Conservation (phyloP, 1,284 basidiomycete species). For the Wolfiporia cocos region DNA sequence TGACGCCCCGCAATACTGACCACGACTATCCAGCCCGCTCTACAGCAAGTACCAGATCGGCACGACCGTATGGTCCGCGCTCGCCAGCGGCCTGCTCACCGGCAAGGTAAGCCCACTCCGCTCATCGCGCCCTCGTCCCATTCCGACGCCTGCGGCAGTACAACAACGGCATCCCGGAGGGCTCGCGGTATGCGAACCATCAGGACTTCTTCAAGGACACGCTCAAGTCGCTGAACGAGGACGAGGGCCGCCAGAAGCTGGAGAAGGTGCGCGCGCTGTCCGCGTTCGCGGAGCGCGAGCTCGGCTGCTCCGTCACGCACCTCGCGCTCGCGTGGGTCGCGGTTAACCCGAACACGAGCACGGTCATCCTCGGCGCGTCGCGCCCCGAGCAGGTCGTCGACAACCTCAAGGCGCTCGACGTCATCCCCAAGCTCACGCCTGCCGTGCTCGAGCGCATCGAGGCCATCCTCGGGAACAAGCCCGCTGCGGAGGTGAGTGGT, state of each 20-base stretch:
- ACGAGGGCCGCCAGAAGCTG: slow-evolving; percentile 62
- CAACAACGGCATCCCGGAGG: slow-evolving; percentile 45
- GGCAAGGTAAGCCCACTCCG: slow-evolving; percentile 45
- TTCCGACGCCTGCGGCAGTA: slow-evolving; percentile 20
- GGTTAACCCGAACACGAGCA: slow-evolving; percentile 50
- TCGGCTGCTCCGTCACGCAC: slow-evolving; percentile 50
- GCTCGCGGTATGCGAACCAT: slow-evolving; percentile 59
- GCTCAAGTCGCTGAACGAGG: slow-evolving; percentile 37
- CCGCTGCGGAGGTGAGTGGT: slow-evolving; percentile 26
- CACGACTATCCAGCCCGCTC: slow-evolving; percentile 40
- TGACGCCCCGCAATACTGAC: too few species aligned
- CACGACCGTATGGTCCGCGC: slow-evolving; percentile 72
- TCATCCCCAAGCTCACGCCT: slow-evolving; percentile 63
- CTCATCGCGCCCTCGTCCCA: not conserved
- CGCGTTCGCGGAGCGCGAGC: slow-evolving; percentile 57
- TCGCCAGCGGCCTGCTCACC: slow-evolving; percentile 67
- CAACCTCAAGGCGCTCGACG: slow-evolving; percentile 66
- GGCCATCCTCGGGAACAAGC: slow-evolving; percentile 51
- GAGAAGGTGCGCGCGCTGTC: slow-evolving; percentile 64
- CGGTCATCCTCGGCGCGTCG: slow-evolving; percentile 56
- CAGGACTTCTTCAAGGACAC: slow-evolving; percentile 41
- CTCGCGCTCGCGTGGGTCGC: slow-evolving; percentile 73
- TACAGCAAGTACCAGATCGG: slow-evolving; percentile 59
- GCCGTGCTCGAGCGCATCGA: slow-evolving; percentile 64
- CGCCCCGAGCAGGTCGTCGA: slow-evolving; percentile 57